Evolutionary conservation across 2,329 filamentous ascomycete genomes (phyloP), one percentile per base, ranked within the genome.

Genomic region (Didymosphaeria variabile): DNA sequence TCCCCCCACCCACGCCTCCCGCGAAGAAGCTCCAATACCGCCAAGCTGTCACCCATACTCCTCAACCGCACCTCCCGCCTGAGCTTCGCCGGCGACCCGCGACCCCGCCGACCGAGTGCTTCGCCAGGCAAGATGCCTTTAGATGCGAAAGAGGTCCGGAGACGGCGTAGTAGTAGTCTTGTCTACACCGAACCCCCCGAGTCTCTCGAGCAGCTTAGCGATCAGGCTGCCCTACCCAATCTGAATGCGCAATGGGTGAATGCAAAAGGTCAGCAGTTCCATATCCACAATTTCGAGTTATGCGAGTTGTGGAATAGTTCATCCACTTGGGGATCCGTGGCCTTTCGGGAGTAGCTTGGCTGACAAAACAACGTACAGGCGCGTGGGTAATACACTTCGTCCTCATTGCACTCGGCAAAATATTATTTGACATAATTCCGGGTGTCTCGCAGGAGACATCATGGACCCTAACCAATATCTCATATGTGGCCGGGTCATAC

Each of bases 241-340:
- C 83, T 97, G 76, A 99, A 99, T 81, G 93, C 95, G 70, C 92
- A 97, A 82, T 99, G 95, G 95, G 96, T 97, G 69, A 98, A 98
- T 81, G 92, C 94, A 74, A 99, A 99, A 88, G 95, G 95, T 98
- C 83, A 82, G 87, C 79, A 32, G 13, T 10, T 31, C 42, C 8
- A 19, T 13, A 34, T 29, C 31, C n/a, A 29, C 26, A n/a, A 13
- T 17, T 13, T 38, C 15, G 26, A 47, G 13, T 4, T 42, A 38
- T 19, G 26, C 21, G 23, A n/a, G 32, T 31, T 3, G 47, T 12
- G 21, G 44, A 19, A 19, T 8, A 6, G 10, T 26, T 15, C n/a
- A n/a, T 12, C 4, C 34, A 6, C 26, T 17, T 42, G 26, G 15
- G 29, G 50, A 46, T 49, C 40, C 57, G 54, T 62, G 57, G 61